These are phyloP conservation scores for Skeletonema tropicum DNA, from an alignment of 108 stramenopile species.

Conservation along the genomic window DNA sequence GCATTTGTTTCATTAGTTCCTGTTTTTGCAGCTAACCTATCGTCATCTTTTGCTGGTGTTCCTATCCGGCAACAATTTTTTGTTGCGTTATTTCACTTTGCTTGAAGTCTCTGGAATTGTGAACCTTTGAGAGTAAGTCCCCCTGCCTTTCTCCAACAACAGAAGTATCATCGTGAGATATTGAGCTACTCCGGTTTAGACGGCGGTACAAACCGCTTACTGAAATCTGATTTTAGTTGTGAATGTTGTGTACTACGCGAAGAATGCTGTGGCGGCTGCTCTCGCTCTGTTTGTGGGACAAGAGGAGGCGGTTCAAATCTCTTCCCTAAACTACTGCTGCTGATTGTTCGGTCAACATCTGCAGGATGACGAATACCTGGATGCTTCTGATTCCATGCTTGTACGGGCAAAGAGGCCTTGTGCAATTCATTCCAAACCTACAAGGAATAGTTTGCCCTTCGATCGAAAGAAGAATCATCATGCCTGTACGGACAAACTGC, in stretches of 20 bases:
- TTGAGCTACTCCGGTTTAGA: background rate
- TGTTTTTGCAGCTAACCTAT: background rate
- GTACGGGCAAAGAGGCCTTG: background rate
- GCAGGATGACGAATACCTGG: background rate
- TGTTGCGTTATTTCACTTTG: background rate
- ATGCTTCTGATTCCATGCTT: background rate
- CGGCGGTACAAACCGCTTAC: background rate
- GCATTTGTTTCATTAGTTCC: background rate
- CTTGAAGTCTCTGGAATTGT: background rate
- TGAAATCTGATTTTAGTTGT: background rate
- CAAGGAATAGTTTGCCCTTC: background rate
- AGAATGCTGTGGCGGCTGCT: background rate
- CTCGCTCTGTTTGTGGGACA: background rate
- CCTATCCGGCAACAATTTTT: background rate
- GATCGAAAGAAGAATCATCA: background rate
- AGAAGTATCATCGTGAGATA: background rate
- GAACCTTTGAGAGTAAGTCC: background rate
- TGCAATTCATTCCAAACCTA: background rate
- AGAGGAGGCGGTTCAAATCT: constrained; percentile 1
- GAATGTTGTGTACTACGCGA: background rate
- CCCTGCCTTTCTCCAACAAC: background rate
- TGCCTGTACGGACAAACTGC: background rate
- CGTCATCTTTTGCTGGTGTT: background rate
- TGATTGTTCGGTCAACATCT: background rate
- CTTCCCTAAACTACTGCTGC: background rate